A percentile compares a stretch with the other conserved stretches of the same genome.
Evolutionary conservation across 169 alveolate species (phyloP).

Genomic region (Plasmodium malariae): DNA sequence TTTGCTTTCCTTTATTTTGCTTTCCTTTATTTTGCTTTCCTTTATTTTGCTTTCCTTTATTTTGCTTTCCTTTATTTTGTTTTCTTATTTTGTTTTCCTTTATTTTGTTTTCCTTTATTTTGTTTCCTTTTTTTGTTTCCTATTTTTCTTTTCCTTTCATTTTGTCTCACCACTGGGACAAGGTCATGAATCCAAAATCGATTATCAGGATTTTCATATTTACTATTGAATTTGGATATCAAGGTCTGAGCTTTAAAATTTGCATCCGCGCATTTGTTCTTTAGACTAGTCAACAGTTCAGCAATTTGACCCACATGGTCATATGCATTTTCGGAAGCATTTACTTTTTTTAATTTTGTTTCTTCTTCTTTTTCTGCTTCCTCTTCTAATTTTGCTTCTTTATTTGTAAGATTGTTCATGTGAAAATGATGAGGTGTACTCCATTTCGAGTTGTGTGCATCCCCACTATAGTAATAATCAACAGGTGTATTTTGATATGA

Average conservation of each 20-base stretch:
- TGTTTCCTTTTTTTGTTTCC: too few relatives aligned
- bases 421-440: too few relatives aligned
- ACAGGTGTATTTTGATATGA: conserved; percentile 2
- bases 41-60: too few relatives aligned
- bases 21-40: too few relatives aligned
- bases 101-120: too few relatives aligned
- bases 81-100: too few relatives aligned
- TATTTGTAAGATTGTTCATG: too few relatives aligned
- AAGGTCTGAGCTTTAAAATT: conserved; percentile 30
- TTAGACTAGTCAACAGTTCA: conserved; percentile 34
- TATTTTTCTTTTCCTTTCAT: not conserved
- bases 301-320: conserved; percentile 60
- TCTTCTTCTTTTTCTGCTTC: too few relatives aligned
- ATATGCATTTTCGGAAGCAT: conserved; percentile 6
- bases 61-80: too few relatives aligned
- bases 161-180: conserved; percentile 39
- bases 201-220: conserved; percentile 65
- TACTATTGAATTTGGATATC: conserved; percentile 18
- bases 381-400: too few relatives aligned
- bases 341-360: not conserved
- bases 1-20: too few relatives aligned
- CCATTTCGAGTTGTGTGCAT: not conserved
- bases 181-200: conserved; percentile 64
- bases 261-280: conserved; percentile 64
- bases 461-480: conserved; percentile 42